Evolutionary conservation across 306 rosid species (phyloP).

Genomic region (Chamaecrista fasciculata): DNA sequence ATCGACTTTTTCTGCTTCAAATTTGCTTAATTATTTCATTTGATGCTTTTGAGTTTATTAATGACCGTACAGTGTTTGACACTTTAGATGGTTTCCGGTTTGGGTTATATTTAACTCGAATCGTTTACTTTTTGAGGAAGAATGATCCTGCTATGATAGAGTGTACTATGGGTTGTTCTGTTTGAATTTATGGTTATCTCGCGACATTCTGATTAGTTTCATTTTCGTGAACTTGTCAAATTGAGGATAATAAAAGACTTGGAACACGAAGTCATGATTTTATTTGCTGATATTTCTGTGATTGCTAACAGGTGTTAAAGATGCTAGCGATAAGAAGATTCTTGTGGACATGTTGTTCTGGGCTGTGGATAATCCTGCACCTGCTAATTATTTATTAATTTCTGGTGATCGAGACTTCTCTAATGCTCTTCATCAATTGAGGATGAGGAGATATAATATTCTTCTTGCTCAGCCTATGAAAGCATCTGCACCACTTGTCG

Average conservation of each 20-base stretch:
- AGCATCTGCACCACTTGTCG: slow-evolving; percentile 82
- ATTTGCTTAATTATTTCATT: background rate
- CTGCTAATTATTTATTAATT: slow-evolving; percentile 79
- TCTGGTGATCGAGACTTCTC: slow-evolving; percentile 96
- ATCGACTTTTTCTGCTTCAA: background rate
- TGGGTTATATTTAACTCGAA: background rate
- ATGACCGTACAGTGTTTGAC: background rate
- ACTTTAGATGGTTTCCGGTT: background rate
- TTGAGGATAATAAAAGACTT: too few species aligned
- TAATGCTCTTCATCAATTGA: slow-evolving; percentile 91
- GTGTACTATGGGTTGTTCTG: too few species aligned
- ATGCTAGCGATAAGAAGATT: slow-evolving; percentile 92
- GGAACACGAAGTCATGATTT: too few species aligned
- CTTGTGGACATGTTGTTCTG: slow-evolving; percentile 93
- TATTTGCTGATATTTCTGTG: slow-evolving; percentile 7
- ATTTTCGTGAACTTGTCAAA: too few species aligned
- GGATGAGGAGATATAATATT: slow-evolving; percentile 88
- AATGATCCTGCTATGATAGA: background rate
- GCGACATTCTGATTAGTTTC: background rate
- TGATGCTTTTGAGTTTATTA: background rate
- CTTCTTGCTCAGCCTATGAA: slow-evolving; percentile 88
- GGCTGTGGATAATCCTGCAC: slow-evolving; percentile 97
- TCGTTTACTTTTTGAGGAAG: background rate
- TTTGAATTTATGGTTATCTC: background rate
- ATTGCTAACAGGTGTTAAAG: slow-evolving; percentile 66